Conservation (phyloP, 2,329 filamentous ascomycete species). For the Ophiocordyceps camponoti-rufipedis region DNA sequence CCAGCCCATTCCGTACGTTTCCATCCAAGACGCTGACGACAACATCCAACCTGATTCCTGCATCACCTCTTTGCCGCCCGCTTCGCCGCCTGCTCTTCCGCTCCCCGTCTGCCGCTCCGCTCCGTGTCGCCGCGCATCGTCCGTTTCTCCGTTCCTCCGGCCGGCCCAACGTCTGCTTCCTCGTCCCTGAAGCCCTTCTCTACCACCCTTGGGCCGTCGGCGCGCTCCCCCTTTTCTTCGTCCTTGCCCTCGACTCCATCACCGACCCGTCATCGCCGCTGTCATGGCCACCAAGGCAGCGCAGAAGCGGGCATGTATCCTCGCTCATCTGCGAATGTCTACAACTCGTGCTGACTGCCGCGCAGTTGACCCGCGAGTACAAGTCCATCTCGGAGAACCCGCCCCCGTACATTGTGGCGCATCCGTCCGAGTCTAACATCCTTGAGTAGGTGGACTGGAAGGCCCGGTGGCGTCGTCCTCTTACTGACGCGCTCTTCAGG, state of each 20-base stretch:
- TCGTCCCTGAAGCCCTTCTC: not conserved
- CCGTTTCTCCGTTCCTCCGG: not conserved
- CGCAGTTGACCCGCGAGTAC: slow-evolving; percentile 42
- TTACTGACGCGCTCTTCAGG: slow-evolving; percentile 20
- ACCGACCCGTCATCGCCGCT: slow-evolving; percentile 4
- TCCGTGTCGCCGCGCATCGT: not conserved
- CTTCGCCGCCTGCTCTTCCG: not conserved
- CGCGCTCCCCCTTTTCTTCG: not conserved
- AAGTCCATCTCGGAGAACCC: slow-evolving; percentile 52
- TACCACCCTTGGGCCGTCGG: not conserved
- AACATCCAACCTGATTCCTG: not conserved
- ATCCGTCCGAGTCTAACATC: slow-evolving; percentile 81
- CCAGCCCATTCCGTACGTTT: not conserved
- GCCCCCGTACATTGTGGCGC: slow-evolving; percentile 73
- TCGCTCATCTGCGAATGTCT: no score
- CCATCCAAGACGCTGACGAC: not conserved
- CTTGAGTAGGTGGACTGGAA: slow-evolving; percentile 46
- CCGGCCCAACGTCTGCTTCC: not conserved
- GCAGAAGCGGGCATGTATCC: slow-evolving; percentile 43
- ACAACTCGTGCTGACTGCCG: slow-evolving; percentile 5
- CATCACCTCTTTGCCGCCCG: not conserved
- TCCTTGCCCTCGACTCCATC: not conserved
- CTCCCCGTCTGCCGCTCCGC: not conserved
- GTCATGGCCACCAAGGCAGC: slow-evolving; percentile 55
- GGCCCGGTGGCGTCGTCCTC: not conserved